Base-by-base conservation (phyloP, 2,329 filamentous ascomycete species). In the Aspergillus carbonarius region DNA sequence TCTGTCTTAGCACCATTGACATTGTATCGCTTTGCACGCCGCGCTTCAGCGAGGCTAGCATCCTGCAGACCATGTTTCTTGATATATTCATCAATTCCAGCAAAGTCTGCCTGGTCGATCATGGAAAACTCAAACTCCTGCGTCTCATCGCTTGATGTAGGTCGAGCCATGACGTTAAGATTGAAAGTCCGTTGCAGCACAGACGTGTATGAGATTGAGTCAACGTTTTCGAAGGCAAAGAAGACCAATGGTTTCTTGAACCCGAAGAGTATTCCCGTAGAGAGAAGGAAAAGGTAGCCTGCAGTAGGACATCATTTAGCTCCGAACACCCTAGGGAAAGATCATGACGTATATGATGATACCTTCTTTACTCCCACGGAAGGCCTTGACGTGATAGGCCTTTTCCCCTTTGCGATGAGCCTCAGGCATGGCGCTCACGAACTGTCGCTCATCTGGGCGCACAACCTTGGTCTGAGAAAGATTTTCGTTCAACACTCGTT, bases 171-270 rank as follows among this genome's bases (percentile, higher is more conserved):
- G 57, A 88, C 80, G 64, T 85, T 85, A 34, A 88, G 79, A 65
- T 88, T 88, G 76, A 88, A 88, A 0, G 86, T 88, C 34, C 85
- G 82, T 64, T 87, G 85, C 6, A 88, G 76, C 17, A 88, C 83
- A 40, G 83, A 84, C 4, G 85, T 88, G 74, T 88, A 88, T 39
- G 83, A 85, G 47, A 87, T 81, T 20, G 82, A 82, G 53, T 83
- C 82, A 58, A 88, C 79, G 35, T 78, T 76, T 49, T 82, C 79
- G 60, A 88, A 86, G 8, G 84, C 79, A 68, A 88, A 87, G 74
- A 85, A 88, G 8, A 82, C 71, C 23, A 88, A 75, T 0, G 86
- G 86, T 66, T 88, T 88, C 68, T 87, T 88, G 78, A 87, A 88
- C 40, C 83, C 85, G 67, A 84, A 88, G 40, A 88, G 71, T 49